These are phyloP conservation scores for Raddia guianensis DNA, from an alignment of 176 grass and related monocot genomes.

Conservation along the genomic window DNA sequence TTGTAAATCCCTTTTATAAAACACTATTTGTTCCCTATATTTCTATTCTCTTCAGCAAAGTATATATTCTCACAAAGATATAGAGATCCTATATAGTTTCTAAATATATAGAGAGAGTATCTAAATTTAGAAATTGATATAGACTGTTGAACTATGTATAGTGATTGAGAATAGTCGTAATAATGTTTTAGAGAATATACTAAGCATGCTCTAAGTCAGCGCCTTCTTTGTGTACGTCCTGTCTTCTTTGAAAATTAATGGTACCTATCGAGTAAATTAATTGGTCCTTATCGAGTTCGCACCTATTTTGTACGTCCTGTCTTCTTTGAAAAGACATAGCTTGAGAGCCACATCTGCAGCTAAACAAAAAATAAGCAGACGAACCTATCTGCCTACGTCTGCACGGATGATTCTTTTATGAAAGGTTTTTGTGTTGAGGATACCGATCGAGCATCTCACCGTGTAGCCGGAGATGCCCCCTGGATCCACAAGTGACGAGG, in stretches of 20 bases:
- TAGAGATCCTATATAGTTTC: no score
- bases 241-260: not conserved
- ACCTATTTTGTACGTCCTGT: constrained; percentile 3
- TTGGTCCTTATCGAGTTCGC: not conserved
- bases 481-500: constrained; percentile 89
- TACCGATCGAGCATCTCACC: constrained; percentile 46
- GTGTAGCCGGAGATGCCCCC: constrained; percentile 88
- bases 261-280: constrained; percentile 15
- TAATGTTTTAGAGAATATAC: no score
- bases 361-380: constrained; percentile 14
- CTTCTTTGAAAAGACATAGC: constrained; percentile 16
- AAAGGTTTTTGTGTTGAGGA: not conserved
- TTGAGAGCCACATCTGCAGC: not conserved
- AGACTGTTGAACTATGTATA: no score
- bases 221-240: not conserved
- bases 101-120: no score
- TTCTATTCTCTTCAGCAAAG: no score
- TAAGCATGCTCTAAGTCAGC: no score
- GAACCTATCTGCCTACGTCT: constrained; percentile 16
- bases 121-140: no score
- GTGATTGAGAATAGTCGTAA: no score
- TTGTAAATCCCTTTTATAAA: no score
- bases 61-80: no score
- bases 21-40: no score
- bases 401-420: not conserved